Conservation (phyloP, 2,329 filamentous ascomycete species). For the Aspergillus sp. region DNA sequence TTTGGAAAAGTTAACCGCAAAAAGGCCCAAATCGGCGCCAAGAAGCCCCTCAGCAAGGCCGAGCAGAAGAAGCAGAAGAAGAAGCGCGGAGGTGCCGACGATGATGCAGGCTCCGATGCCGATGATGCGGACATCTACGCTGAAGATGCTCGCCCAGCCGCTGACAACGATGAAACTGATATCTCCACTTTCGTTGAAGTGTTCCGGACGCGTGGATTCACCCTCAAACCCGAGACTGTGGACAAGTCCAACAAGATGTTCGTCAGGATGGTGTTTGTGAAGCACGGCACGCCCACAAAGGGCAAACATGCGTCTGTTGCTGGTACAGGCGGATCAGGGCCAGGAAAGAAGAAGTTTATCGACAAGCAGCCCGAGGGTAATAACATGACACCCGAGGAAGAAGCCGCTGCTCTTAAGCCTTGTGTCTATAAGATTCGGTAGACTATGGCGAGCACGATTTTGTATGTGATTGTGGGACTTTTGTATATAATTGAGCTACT, state of each 20-base stretch:
- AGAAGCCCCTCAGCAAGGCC: conserved; percentile 36
- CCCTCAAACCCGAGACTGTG: conserved; percentile 68
- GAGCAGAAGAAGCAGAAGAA: conserved; percentile 40
- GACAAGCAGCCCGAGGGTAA: conserved; percentile 51
- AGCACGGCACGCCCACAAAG: conserved; percentile 65
- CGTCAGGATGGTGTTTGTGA: conserved; percentile 92
- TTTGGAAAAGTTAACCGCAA: conserved; percentile 60
- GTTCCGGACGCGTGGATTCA: conserved; percentile 73
- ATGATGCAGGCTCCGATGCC: conserved; percentile 35
- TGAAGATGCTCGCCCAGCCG: conserved; percentile 41
- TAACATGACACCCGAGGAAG: conserved; percentile 54
- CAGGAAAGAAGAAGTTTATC: conserved; percentile 50
- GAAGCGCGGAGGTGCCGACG: conserved; percentile 44
- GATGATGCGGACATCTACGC: conserved; percentile 53
- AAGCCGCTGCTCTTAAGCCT: conserved; percentile 77
- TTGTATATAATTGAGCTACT: not conserved
- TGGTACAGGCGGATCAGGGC: conserved; percentile 22
- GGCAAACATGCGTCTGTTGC: conserved; percentile 60
- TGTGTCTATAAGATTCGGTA: conserved; percentile 92
- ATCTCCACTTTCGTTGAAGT: conserved; percentile 83
- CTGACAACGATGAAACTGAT: conserved; percentile 70
- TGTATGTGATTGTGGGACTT: not conserved
- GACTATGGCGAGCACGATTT: conserved; percentile 3
- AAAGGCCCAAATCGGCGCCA: conserved; percentile 35
- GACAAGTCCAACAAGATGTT: conserved; percentile 97